These are phyloP conservation scores for Penicillium canescens DNA, from an alignment of 495 filamentous ascomycete genomes.

Conservation along the genomic window DNA sequence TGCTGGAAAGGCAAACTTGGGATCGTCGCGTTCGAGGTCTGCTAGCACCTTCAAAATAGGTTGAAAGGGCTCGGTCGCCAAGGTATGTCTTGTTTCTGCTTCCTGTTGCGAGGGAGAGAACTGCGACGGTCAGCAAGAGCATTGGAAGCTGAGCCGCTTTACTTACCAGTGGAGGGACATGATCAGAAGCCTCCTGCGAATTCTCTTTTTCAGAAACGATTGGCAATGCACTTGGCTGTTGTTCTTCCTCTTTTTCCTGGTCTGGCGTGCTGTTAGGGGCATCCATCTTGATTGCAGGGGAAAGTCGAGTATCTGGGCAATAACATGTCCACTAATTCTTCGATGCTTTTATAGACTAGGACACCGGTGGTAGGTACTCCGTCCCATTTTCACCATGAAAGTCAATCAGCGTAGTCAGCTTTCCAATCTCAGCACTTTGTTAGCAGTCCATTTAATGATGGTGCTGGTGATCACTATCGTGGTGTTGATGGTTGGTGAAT, in stretches of 20 bases:
- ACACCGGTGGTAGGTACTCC: neutral
- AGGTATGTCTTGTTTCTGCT: neutral
- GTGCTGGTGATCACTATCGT: neutral
- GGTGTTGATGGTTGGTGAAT: neutral
- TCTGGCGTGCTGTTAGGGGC: neutral
- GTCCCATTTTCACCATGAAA: neutral
- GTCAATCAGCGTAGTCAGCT: neutral
- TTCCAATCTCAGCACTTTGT: neutral
- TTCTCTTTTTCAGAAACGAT: neutral
- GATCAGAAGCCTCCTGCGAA: neutral
- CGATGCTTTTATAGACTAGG: slow-evolving; percentile 1
- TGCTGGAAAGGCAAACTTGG: slow-evolving; percentile 1
- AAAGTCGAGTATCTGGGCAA: neutral
- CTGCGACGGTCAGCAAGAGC: neutral
- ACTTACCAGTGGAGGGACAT: slow-evolving; percentile 3
- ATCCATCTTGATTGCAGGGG: neutral
- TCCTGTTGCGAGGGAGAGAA: neutral
- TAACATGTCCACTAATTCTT: neutral
- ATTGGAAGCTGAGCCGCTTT: neutral
- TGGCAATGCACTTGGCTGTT: neutral
- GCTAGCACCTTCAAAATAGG: neutral
- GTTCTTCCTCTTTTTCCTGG: neutral
- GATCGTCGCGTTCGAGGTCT: slow-evolving; percentile 6
- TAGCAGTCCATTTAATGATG: neutral
- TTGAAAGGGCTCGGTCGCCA: neutral